Evolutionary conservation across 495 filamentous ascomycete species (phyloP), one percentile per base, ranked within the genome.

Genomic region (Penicillium cosmopolitanum): DNA sequence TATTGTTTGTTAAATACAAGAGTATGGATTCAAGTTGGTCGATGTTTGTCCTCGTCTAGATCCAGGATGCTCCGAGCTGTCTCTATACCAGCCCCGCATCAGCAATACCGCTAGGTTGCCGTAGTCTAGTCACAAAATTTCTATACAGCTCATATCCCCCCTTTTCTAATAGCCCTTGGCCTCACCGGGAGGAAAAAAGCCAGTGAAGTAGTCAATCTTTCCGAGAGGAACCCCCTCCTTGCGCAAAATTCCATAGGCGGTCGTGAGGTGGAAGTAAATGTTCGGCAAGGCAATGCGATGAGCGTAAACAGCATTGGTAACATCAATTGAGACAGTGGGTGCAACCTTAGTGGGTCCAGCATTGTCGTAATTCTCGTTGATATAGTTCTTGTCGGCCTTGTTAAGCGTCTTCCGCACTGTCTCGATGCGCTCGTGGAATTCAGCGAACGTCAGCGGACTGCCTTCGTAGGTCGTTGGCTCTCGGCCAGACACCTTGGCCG

Each of bases 221-320:
- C 81, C 82, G 11, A 89, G 12, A 8, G 74, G 66, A 18, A 86
- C 82, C 8, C 86, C 85, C 66, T 84, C 77, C 61, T 68, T 76
- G 42, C 85, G 67, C 44, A 88, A 60, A 59, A 89, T 82, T 5
- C 64, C 74, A 73, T 88, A 88, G 18, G 84, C 73, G 8, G 77
- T 86, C 2, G 63, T 69, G 31, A 83, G 33, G 69, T 88, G 87
- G 67, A 89, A 88, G 60, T 77, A 84, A 46, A 87, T 74, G 66
- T 88, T 85, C 46, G 86, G 83, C 31, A 81, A 18, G 5, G 72
- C 70, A 51, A 73, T 77, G 4, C 64, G 66, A 54, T 71, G 51
- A 21, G 81, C 62, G 67, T 81, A 82, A 2, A 25, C 51, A 15
- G 63, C 56, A 3, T 62, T 57, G n/a, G 57, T 67, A 52, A 67